Evolutionary conservation across 345 rosid species (phyloP).

Genomic region (Turritis glabra): DNA sequence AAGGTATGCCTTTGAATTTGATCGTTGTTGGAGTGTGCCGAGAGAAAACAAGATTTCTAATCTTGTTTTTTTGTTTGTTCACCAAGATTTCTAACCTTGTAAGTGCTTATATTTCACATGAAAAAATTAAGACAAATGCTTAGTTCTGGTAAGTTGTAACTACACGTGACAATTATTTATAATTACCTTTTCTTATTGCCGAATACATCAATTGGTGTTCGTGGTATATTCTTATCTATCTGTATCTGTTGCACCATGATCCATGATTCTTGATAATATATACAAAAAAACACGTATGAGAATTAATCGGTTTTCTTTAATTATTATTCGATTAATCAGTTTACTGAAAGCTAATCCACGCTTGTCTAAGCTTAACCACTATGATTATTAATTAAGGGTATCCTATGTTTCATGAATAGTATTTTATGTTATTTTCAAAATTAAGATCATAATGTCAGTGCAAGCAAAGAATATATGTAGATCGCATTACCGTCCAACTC

Average conservation of each 20-base stretch:
- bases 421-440: not conserved
- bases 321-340: constrained; percentile 21
- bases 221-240: constrained; percentile 23
- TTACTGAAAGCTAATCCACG: constrained; percentile 23
- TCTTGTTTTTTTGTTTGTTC: too few relatives aligned
- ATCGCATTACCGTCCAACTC: constrained; percentile 35
- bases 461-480: constrained; percentile 32
- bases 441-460: constrained; percentile 26
- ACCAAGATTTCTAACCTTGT: not conserved
- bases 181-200: not conserved
- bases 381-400: constrained; percentile 11
- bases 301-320: constrained; percentile 14
- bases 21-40: not conserved
- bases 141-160: not conserved
- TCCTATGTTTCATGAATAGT: constrained; percentile 28
- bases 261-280: constrained; percentile 11
- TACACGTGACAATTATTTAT: not conserved
- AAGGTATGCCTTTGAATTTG: not conserved
- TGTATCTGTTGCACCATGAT: constrained; percentile 11
- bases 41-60: not conserved
- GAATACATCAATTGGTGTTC: constrained; percentile 3
- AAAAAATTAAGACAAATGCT: not conserved
- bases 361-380: constrained; percentile 26
- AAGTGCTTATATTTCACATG: not conserved
- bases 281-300: constrained; percentile 24